These are phyloP conservation scores for Cladosporium sp. DNA, from an alignment of 2,329 filamentous ascomycete species.

Conservation along the genomic window DNA sequence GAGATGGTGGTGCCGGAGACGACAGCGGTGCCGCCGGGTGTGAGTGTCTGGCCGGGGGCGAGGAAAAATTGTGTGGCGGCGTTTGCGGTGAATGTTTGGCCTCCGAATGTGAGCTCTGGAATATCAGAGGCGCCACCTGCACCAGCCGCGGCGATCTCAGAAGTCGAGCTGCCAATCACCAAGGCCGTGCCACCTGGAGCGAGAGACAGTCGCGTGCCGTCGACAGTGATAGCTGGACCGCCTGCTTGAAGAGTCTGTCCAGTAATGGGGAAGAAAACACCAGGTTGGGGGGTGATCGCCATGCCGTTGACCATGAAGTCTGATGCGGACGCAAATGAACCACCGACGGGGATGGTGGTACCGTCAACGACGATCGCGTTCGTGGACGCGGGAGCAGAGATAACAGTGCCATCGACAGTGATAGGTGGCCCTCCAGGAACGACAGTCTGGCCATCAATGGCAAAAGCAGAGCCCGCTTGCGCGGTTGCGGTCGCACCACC, in stretches of 20 bases:
- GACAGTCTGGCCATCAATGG: conserved; percentile 24
- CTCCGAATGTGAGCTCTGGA: conserved; percentile 36
- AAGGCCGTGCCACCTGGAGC: conserved; percentile 33
- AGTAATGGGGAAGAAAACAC: conserved; percentile 25
- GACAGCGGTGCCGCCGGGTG: conserved; percentile 33
- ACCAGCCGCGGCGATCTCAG: conserved; percentile 9
- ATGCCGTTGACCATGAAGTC: conserved; percentile 23
- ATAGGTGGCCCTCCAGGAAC: conserved; percentile 23
- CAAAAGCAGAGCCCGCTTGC: conserved; percentile 18
- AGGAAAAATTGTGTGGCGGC: conserved; percentile 42
- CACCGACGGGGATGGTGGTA: conserved; percentile 9
- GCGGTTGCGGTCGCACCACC: conserved; percentile 17
- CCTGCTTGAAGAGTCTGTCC: conserved; percentile 32
- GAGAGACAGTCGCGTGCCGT: conserved; percentile 28
- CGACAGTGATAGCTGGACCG: conserved; percentile 31
- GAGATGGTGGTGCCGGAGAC: conserved; percentile 36
- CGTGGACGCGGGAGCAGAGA: conserved; percentile 14
- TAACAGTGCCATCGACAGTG: conserved; percentile 17
- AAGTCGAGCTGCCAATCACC: conserved; percentile 28
- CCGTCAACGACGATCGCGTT: conserved; percentile 20
- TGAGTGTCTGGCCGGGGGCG: conserved; percentile 30
- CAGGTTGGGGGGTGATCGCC: conserved; percentile 20
- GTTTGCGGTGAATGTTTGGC: conserved; percentile 36
- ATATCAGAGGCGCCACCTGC: conserved; percentile 19
- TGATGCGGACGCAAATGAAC: conserved; percentile 11